phyloP scores from a whole-genome alignment of 148 eudicot genomes.

The Oxyria digyna region DNA sequence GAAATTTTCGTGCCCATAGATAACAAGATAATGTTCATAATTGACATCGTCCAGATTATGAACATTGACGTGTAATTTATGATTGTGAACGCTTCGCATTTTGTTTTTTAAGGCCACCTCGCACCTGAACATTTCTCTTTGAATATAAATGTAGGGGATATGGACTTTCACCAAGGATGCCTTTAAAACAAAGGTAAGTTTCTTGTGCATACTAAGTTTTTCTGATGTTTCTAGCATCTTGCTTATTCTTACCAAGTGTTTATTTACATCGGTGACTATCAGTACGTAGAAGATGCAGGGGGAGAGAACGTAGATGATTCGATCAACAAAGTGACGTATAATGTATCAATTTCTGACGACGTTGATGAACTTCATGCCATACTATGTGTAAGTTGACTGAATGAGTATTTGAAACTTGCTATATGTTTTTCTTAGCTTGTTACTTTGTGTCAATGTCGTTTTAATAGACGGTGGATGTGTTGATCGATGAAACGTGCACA shows the following conservation, averaged over 20 bases:
- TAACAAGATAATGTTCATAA: too few species aligned
- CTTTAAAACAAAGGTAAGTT: slow-evolving; percentile 65
- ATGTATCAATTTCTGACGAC: slow-evolving; percentile 66
- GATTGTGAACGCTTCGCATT: too few species aligned
- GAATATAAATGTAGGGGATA: slow-evolving; percentile 56
- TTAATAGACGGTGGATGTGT: slow-evolving; percentile 61
- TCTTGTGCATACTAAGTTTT: neutral
- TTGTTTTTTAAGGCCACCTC: too few species aligned
- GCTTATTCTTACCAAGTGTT: neutral
- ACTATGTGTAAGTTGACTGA: slow-evolving; percentile 57
- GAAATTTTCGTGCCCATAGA: too few species aligned
- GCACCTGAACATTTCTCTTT: too few species aligned
- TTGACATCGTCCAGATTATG: too few species aligned
- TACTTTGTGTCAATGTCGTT: neutral
- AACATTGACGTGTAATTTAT: too few species aligned
- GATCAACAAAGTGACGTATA: slow-evolving; percentile 66
- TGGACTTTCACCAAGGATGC: slow-evolving; percentile 83
- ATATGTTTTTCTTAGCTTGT: neutral
- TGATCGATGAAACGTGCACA: slow-evolving; percentile 66
- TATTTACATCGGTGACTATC: neutral
- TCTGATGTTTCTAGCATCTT: neutral
- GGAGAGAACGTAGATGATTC: slow-evolving; percentile 85
- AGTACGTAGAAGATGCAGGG: slow-evolving; percentile 87
- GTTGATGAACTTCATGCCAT: slow-evolving; percentile 87
- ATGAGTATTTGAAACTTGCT: neutral